These are phyloP conservation scores for Talaromyces sp. DNA, from an alignment of 2,329 filamentous ascomycete species.

Conservation along the genomic window DNA sequence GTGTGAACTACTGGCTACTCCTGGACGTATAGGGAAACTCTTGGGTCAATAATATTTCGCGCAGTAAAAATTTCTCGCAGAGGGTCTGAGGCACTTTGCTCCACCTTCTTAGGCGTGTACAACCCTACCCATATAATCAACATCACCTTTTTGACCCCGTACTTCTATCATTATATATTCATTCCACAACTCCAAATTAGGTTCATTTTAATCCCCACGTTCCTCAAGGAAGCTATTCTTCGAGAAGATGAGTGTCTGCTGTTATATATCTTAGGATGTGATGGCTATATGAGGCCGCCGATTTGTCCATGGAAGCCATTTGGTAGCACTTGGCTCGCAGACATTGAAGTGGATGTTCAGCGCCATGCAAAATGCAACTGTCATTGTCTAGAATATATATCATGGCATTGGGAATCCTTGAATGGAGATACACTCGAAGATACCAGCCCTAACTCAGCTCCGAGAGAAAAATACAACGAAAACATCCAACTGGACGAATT, in stretches of 20 bases:
- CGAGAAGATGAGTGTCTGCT: no score
- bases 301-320: constrained; percentile 21
- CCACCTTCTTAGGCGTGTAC: no score
- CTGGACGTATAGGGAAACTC: no score
- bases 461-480: neutral
- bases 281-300: constrained; percentile 18
- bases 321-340: constrained; percentile 13
- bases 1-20: no score
- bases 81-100: no score
- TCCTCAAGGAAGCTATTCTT: neutral
- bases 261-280: neutral
- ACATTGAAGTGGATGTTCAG: constrained; percentile 15
- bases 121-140: no score
- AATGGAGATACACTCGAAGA: neutral
- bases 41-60: no score
- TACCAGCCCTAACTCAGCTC: neutral
- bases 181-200: no score
- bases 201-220: no score
- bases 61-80: no score
- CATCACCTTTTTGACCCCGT: no score
- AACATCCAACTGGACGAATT: neutral
- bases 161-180: no score
- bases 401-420: constrained; percentile 18
- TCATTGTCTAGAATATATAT: constrained; percentile 18
- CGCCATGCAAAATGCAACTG: constrained; percentile 15